Percentiles rank a stretch among this genome's conserved stretches.
Evolutionary conservation across 169 alveolate genomes (phyloP).

Genomic region (Plasmodium inui): DNA sequence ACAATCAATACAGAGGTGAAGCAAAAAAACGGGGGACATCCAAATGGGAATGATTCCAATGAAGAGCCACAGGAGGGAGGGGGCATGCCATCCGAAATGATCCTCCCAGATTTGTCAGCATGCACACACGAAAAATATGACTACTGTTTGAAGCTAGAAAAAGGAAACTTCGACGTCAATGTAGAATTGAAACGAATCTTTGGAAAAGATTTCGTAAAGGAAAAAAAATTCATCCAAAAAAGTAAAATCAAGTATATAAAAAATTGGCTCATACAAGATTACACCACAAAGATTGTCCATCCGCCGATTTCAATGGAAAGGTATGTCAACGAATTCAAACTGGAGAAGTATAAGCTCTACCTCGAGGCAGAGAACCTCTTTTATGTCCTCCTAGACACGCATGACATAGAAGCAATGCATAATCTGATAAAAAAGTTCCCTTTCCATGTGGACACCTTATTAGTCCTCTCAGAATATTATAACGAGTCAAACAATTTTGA

Average conservation of each 20-base stretch:
- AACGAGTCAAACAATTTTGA: conserved; percentile 38
- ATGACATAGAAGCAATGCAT: conserved; percentile 53
- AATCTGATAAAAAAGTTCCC: conserved; percentile 21
- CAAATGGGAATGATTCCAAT: not conserved
- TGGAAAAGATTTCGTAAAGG: conserved; percentile 52
- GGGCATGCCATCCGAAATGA: not conserved
- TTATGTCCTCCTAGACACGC: conserved; percentile 21
- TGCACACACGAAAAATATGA: conserved; percentile 69
- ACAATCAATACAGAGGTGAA: not conserved
- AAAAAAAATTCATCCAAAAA: conserved; percentile 30
- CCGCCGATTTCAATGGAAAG: conserved; percentile 23
- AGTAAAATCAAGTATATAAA: conserved; percentile 53
- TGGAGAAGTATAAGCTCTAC: conserved; percentile 35
- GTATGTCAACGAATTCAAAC: conserved; percentile 14
- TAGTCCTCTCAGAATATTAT: conserved; percentile 43
- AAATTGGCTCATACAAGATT: conserved; percentile 67
- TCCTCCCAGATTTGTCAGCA: not conserved
- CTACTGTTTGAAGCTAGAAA: conserved; percentile 39
- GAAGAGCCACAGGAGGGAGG: not conserved
- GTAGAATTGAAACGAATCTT: conserved; percentile 56
- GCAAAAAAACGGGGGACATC: not conserved
- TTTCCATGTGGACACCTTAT: conserved; percentile 41
- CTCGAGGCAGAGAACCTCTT: conserved; percentile 54
- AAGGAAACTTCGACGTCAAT: conserved; percentile 47
- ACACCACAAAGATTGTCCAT: conserved; percentile 13